These are phyloP conservation scores for Cucurbita pepo DNA, from an alignment of 306 rosid species.

Conservation along the genomic window DNA sequence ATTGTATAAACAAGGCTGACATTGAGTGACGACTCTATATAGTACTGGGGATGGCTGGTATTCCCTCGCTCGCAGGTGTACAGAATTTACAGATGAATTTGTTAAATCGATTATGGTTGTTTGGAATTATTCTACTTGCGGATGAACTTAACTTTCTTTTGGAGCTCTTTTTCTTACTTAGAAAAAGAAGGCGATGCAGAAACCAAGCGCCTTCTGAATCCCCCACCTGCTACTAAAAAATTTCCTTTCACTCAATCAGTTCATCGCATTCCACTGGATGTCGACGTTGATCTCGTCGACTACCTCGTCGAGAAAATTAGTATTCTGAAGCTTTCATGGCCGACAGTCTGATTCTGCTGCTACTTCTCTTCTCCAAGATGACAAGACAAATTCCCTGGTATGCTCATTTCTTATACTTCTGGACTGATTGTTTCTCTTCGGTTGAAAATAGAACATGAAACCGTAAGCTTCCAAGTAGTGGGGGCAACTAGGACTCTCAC, in stretches of 20 bases:
- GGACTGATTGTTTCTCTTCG: too few species aligned
- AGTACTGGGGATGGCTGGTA: not conserved
- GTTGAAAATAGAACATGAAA: too few species aligned
- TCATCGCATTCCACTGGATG: constrained; percentile 75
- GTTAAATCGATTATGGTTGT: constrained; percentile 16
- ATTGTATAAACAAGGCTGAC: constrained; percentile 1
- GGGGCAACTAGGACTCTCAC: too few species aligned
- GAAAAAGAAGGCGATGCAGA: not conserved
- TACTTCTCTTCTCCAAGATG: too few species aligned
- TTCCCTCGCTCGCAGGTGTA: constrained; percentile 29
- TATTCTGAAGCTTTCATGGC: too few species aligned
- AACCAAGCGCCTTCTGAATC: constrained; percentile 12
- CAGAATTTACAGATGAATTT: constrained; percentile 15
- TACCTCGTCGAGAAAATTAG: constrained; percentile 49
- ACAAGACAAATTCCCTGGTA: too few species aligned
- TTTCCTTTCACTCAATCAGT: constrained; percentile 39
- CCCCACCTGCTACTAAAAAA: constrained; percentile 48
- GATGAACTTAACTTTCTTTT: too few species aligned
- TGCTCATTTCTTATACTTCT: too few species aligned
- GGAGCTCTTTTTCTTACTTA: too few species aligned
- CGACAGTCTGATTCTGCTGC: too few species aligned
- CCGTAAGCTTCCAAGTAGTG: too few species aligned
- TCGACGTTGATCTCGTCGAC: constrained; percentile 42
- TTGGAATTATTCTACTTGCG: not conserved
- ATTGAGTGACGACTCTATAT: not conserved